These are phyloP conservation scores for Ramaria rubella DNA, from an alignment of 768 basidiomycete species.

Conservation along the genomic window DNA sequence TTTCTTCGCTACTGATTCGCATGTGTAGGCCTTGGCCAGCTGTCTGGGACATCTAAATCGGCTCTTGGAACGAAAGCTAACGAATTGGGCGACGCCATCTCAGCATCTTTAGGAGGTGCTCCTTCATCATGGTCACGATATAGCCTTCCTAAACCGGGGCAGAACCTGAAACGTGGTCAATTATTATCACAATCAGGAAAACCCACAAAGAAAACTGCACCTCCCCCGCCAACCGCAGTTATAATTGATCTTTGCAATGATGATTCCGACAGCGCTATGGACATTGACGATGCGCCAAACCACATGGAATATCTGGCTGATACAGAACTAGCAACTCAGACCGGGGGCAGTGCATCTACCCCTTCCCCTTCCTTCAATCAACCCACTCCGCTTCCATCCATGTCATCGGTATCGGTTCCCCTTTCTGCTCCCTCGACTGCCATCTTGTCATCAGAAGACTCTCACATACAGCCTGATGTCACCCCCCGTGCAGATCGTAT, in stretches of 20 bases:
- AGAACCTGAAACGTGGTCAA: background rate
- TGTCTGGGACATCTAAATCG: background rate
- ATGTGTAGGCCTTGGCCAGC: background rate
- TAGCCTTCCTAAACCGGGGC: background rate
- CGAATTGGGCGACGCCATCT: background rate
- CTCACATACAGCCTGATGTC: too few species aligned
- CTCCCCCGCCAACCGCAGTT: background rate
- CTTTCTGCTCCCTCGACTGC: too few species aligned
- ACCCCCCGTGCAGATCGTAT: too few species aligned
- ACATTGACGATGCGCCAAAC: background rate
- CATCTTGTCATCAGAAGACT: too few species aligned
- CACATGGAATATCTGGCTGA: background rate
- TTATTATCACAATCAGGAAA: background rate
- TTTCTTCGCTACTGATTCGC: background rate
- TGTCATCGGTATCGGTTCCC: too few species aligned
- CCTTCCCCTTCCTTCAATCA: too few species aligned
- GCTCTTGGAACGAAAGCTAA: background rate
- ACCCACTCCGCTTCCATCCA: too few species aligned
- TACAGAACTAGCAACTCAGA: background rate
- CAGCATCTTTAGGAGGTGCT: background rate
- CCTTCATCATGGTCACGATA: background rate
- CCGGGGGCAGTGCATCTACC: background rate
- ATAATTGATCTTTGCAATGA: constrained; percentile 1
- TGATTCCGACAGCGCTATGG: background rate
- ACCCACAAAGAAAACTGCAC: background rate